A percentile compares a stretch with the other conserved stretches of the same genome.
Conservation (phyloP, 345 rosid species). For the Ricinus communis region DNA sequence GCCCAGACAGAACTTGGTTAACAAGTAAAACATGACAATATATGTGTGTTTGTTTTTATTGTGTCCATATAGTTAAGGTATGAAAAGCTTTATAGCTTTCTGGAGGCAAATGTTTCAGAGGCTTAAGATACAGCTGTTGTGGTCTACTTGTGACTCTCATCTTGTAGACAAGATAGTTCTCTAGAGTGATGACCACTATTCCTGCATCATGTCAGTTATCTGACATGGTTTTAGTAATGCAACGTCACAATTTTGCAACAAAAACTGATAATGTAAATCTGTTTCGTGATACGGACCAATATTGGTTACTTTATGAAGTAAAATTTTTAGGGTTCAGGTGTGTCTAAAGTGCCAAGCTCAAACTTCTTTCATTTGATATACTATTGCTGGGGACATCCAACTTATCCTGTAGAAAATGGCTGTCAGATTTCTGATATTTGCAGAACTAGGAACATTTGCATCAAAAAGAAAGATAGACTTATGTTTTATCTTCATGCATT, state of each 20-base stretch:
- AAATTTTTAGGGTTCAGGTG: background rate
- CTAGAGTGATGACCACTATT: background rate
- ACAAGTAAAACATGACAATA: background rate
- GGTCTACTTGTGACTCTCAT: background rate
- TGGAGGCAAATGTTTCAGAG: slow-evolving; percentile 1
- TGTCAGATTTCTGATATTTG: background rate
- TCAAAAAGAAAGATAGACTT: background rate
- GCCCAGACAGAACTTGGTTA: background rate
- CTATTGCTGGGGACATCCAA: background rate
- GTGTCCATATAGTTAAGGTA: background rate
- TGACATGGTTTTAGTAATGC: background rate
- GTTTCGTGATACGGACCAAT: background rate
- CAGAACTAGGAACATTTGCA: background rate
- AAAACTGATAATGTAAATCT: background rate
- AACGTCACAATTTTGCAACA: background rate
- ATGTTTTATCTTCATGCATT: no score
- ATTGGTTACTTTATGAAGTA: background rate
- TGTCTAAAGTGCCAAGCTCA: background rate
- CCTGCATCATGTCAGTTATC: background rate
- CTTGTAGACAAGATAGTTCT: background rate
- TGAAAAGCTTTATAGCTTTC: background rate
- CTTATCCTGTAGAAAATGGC: background rate
- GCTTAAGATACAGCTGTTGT: background rate
- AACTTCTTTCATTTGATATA: background rate
- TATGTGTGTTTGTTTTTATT: no score